These are phyloP conservation scores for Coniosporium apollinis DNA, from an alignment of 495 filamentous ascomycete species.

Conservation along the genomic window DNA sequence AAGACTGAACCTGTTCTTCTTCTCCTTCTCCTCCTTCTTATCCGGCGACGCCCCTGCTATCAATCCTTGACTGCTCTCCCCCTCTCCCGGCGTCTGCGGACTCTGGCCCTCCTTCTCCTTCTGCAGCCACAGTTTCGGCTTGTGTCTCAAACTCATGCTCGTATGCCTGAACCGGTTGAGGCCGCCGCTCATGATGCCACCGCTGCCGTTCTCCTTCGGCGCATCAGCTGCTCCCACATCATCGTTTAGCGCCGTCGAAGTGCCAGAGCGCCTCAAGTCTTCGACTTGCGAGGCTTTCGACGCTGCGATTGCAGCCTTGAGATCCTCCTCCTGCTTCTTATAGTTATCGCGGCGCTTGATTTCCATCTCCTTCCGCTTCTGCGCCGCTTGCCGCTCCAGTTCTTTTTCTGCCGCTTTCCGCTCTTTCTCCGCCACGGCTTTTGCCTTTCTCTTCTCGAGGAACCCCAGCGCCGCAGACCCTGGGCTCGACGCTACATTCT, in stretches of 20 bases:
- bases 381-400: slow-evolving; percentile 43
- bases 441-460: too few relatives aligned
- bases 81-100: slow-evolving; percentile 2
- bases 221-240: too few relatives aligned
- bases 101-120: slow-evolving; percentile 16
- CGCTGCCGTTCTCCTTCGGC: slow-evolving; percentile 18
- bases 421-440: slow-evolving; percentile 24
- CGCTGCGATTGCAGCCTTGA: slow-evolving; percentile 39
- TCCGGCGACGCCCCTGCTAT: slow-evolving; percentile 5
- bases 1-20: slow-evolving; percentile 35
- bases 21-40: slow-evolving; percentile 12
- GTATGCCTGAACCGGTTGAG: slow-evolving; percentile 36
- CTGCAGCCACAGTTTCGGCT: slow-evolving; percentile 26
- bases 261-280: slow-evolving; percentile 25
- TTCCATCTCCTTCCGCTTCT: slow-evolving; percentile 47
- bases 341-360: slow-evolving; percentile 30
- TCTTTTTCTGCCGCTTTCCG: slow-evolving; percentile 28
- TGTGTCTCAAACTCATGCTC: slow-evolving; percentile 45
- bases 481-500: too few relatives aligned
- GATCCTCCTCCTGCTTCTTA: slow-evolving; percentile 39
- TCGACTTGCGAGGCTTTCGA: slow-evolving; percentile 36
- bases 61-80: slow-evolving; percentile 9
- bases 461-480: too few relatives aligned
- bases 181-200: slow-evolving; percentile 25
- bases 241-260: too few relatives aligned